Evolutionary conservation across 2,329 filamentous ascomycete genomes (phyloP), one percentile per base, ranked within the genome.

Genomic region (Diaporthe vaccinii): DNA sequence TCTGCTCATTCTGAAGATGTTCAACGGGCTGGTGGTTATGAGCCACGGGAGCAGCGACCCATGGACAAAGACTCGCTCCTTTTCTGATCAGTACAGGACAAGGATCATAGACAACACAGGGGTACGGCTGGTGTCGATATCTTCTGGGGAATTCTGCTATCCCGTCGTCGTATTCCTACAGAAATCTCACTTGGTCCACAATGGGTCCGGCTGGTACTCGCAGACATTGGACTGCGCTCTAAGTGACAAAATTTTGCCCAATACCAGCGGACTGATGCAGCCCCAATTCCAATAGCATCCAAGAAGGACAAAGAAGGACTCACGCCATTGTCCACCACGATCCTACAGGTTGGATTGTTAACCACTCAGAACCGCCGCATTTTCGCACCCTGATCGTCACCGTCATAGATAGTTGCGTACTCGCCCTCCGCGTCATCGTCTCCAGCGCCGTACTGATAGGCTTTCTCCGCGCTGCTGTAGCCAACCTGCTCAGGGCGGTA

Each of bases 1-100:
- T 62, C 70, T 62, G 44, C 57, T 72, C 57, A 62, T 53, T 62
- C 34, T 28, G 4, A 25, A 31, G 10, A 61, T 51, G 44, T 15
- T 34, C 12, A 46, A 12, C 8, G 53, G 28, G 28, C 25, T 25
- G 39, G 41, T 10, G 4, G 1, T 72, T 14, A 49, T 15, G 17
- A 31, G 28, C 39, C 41, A 34, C 41, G 34, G 36, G 36, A 39
- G 28, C 41, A 15, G 55, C 25, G 25, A 41, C 15, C n/a, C 41
- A 31, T 39, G n/a, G 31, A 39, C 22, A 3, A 28, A 22, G 41
- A 4, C 22, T 53, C 46, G 22, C 34, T 28, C 28, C 36, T 17
- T 20, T 62, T 39, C 15, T 15, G 7, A 39, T 36, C 10, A 39
- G 15, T 20, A 49, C 34, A 31, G 22, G 53, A 49, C 28, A 10